A percentile compares a stretch with the other conserved stretches of the same genome.
These are phyloP conservation scores for Talaromyces sp. DNA, from an alignment of 2,329 filamentous ascomycete species.

Conservation along the genomic window DNA sequence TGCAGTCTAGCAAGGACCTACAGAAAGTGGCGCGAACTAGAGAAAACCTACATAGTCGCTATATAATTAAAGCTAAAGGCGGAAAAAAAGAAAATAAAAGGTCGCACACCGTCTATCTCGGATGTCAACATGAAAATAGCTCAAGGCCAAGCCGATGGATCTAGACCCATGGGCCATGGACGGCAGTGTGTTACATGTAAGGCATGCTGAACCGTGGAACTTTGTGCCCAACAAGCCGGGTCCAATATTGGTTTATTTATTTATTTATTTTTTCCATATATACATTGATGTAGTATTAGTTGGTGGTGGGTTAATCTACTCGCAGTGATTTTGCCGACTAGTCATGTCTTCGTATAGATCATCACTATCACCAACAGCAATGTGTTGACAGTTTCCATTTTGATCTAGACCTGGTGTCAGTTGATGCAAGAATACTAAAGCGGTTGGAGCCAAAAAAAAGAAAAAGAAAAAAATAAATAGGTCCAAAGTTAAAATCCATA, in stretches of 20 bases:
- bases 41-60: neutral
- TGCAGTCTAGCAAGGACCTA: neutral
- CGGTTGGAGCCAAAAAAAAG: neutral
- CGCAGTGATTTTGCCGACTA: neutral
- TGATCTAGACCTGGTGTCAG: neutral
- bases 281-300: neutral
- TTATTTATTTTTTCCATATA: neutral
- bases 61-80: neutral
- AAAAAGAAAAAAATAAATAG: neutral
- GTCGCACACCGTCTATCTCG: neutral
- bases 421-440: neutral
- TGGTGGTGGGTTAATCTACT: neutral
- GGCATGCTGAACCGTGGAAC: neutral
- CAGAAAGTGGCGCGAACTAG: neutral
- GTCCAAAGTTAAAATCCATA: neutral
- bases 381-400: neutral
- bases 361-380: neutral
- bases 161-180: neutral
- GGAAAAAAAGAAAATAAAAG: neutral
- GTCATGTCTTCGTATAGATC: neutral
- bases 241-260: neutral
- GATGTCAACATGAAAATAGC: neutral
- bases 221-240: neutral
- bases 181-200: neutral
- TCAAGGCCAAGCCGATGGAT: neutral